Base-by-base conservation (phyloP, 176 grass and related monocot species). In the Poa annua region DNA sequence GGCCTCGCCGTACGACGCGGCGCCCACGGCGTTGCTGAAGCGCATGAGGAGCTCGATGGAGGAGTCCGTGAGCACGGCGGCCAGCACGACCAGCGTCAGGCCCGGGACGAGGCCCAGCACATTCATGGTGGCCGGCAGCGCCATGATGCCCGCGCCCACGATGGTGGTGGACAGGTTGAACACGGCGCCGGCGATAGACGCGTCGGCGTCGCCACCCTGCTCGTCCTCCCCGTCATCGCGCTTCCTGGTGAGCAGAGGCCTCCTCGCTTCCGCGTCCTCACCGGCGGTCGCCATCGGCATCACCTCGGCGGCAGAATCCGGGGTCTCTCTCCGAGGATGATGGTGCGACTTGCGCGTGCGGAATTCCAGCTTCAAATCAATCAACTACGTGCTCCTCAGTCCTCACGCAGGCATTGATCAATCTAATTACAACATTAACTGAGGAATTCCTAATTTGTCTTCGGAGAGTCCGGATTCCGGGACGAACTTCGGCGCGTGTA, bases 81-180 rank as follows among this genome's bases (percentile, higher is more conserved):
- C 81, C 20, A 98, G 94, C 81, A 95, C 80, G 20, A 95, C 86
- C 33, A 95, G 44, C 47, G 79, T 76, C 16, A 98, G 83, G 13
- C 92, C 96, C 5, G 92, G 96, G 29, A 88, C 77, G 64, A 95
- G 91, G 48, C 96, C 96, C 26, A 98, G 71, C 68, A 98, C 92
- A 56, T 86, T 93, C 92, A 95, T 98, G 66, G 96, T 95, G 80
- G 92, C 96, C 32, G 92, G 96, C 59, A 98, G 90, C 25, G 96
- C 93, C 96, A 98, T 98, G 85, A 98, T 95, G 39, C 96, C 96
- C 0, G 92, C 96, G 34, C 96, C 96, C 4, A 98, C 92, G 45
- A 98, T 90, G 65, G 96, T 98, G 16, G 92, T 98, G 14, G 96
- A 93, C 21, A 95, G 91, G 81, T 98, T 98, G 79, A 94, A 98